A percentile compares a stretch with the other conserved stretches of the same genome.
phyloP scores from a whole-genome alignment of 441 rosid genomes.

The Eruca vesicaria region DNA sequence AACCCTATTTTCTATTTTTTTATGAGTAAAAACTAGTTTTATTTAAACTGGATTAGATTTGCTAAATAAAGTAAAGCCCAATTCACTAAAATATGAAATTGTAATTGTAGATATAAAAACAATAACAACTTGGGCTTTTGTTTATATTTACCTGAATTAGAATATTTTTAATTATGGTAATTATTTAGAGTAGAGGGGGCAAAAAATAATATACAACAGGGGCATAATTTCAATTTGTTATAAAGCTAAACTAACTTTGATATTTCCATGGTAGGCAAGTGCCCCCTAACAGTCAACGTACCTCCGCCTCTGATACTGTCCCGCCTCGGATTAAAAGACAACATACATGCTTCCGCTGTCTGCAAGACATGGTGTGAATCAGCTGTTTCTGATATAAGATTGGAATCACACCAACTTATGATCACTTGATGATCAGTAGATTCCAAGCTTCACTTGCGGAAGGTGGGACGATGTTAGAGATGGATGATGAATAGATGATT shows the following conservation, averaged over 20 bases:
- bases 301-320: background rate
- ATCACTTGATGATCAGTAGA: too few relatives aligned
- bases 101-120: background rate
- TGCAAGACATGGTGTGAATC: background rate
- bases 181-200: background rate
- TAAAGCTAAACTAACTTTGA: too few relatives aligned
- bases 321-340: background rate
- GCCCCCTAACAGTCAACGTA: too few relatives aligned
- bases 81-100: background rate
- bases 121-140: background rate
- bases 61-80: background rate
- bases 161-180: background rate
- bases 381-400: too few relatives aligned
- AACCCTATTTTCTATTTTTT: background rate
- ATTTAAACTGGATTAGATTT: background rate
- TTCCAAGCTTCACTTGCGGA: too few relatives aligned
- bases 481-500: too few relatives aligned
- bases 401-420: too few relatives aligned
- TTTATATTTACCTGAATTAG: background rate
- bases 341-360: background rate
- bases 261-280: too few relatives aligned
- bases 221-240: background rate
- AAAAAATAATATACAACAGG: too few relatives aligned
- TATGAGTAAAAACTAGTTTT: too few relatives aligned
- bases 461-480: too few relatives aligned